Evolutionary conservation across 192 early-diverging fungal genomes (phyloP).

Genomic region (Backusella tarrabulga): DNA sequence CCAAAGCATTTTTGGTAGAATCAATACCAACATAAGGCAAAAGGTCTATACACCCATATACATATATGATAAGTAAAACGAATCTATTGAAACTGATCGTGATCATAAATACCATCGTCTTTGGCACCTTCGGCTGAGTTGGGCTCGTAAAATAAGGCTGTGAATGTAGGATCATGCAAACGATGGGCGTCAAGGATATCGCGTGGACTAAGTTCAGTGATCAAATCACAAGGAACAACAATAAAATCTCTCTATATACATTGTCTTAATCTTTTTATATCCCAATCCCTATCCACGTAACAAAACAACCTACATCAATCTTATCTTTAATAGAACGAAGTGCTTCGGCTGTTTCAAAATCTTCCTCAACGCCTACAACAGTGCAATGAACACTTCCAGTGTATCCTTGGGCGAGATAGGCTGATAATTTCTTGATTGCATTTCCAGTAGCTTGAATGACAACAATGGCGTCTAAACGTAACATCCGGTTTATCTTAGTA

Average conservation of each 20-base stretch:
- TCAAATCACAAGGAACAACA: constrained; percentile 87
- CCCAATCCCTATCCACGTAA: neutral
- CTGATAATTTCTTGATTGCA: constrained; percentile 62
- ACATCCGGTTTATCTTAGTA: neutral
- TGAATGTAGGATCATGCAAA: constrained; percentile 73
- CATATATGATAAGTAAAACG: neutral
- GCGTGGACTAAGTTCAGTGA: constrained; percentile 82
- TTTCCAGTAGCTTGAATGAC: constrained; percentile 61
- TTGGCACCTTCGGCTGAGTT: constrained; percentile 69
- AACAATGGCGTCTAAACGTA: constrained; percentile 70
- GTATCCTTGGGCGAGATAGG: constrained; percentile 64
- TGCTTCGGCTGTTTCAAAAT: constrained; percentile 80
- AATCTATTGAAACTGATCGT: neutral
- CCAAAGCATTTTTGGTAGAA: constrained; percentile 39
- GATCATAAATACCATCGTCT: constrained; percentile 36
- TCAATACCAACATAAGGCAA: constrained; percentile 55
- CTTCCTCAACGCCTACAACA: constrained; percentile 63
- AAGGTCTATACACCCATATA: constrained; percentile 18
- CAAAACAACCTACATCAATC: constrained; percentile 64
- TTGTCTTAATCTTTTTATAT: neutral
- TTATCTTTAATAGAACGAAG: constrained; percentile 76
- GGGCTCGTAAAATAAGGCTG: constrained; percentile 81
- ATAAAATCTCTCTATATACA: constrained; percentile 77
- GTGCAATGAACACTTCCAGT: constrained; percentile 60
- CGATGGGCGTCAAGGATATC: constrained; percentile 85